Evolutionary conservation across 768 basidiomycete genomes (phyloP).

Genomic region (Paxillus involutus): DNA sequence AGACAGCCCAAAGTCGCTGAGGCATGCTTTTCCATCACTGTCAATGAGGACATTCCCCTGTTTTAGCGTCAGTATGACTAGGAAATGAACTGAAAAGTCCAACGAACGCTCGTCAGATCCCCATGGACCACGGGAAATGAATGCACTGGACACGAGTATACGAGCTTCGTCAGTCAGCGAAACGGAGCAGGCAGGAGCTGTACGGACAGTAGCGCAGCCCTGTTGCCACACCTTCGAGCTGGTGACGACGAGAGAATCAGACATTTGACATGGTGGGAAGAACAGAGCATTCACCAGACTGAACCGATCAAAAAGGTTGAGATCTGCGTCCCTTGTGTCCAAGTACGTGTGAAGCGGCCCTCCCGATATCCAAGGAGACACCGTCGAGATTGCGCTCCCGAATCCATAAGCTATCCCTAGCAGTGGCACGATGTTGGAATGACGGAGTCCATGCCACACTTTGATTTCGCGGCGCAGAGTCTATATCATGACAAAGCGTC

Average conservation of each 20-base stretch:
- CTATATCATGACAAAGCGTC: constrained; percentile 4
- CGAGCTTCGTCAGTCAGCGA: neutral
- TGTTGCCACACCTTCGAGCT: neutral
- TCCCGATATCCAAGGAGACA: constrained; percentile 16
- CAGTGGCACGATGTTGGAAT: constrained; percentile 20
- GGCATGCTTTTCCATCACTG: neutral
- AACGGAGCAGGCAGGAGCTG: neutral
- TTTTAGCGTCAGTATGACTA: neutral
- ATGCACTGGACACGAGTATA: neutral
- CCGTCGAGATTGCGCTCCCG: constrained; percentile 8
- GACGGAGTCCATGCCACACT: constrained; percentile 17
- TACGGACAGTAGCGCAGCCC: neutral
- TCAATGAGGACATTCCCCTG: neutral
- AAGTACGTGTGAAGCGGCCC: constrained; percentile 12
- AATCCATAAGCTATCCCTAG: constrained; percentile 10
- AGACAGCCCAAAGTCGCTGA: neutral
- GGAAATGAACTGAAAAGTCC: neutral
- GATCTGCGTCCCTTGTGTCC: neutral
- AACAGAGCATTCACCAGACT: neutral
- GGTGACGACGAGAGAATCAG: neutral
- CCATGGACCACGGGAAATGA: neutral
- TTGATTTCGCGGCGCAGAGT: constrained; percentile 16
- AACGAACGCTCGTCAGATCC: neutral
- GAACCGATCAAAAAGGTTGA: neutral
- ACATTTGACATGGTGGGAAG: neutral